A percentile compares a stretch with the other conserved stretches of the same genome.
These are phyloP conservation scores for Coniochaeta ligniaria DNA, from an alignment of 2,329 filamentous ascomycete species.

Conservation along the genomic window DNA sequence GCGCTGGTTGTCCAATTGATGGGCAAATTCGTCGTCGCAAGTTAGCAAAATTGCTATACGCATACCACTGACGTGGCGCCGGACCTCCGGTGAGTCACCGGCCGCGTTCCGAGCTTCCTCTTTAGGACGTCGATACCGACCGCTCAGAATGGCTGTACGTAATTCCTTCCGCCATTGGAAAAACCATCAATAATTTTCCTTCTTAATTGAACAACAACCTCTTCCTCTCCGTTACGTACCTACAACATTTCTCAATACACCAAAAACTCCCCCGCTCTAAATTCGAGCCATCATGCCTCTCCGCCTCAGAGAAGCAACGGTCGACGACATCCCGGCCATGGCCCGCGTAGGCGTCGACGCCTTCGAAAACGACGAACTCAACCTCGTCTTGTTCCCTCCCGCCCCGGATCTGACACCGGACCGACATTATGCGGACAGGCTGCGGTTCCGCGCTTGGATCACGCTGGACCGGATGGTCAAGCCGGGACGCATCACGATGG, in stretches of 20 bases:
- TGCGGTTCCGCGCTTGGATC: not conserved
- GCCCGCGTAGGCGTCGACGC: not conserved
- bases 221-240: no score
- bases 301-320: not conserved
- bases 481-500: not conserved
- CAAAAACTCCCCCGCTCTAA: not conserved
- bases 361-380: slow-evolving; percentile 1
- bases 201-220: no score
- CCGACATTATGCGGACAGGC: not conserved
- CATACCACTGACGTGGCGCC: not conserved
- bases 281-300: not conserved
- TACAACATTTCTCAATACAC: no score
- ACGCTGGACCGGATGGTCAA: not conserved
- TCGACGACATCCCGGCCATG: not conserved
- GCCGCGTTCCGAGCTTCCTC: not conserved
- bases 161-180: not conserved
- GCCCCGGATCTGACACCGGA: not conserved
- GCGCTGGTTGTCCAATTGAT: no score
- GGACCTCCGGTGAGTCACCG: not conserved
- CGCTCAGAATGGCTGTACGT: not conserved
- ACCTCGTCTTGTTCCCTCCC: not conserved
- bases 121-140: not conserved
- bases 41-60: not conserved
- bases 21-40: no score
- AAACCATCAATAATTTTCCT: no score